A percentile compares a stretch with the other conserved stretches of the same genome.
phyloP scores from a whole-genome alignment of 1,284 basidiomycete genomes.

The Apiotrichum montevideense region DNA sequence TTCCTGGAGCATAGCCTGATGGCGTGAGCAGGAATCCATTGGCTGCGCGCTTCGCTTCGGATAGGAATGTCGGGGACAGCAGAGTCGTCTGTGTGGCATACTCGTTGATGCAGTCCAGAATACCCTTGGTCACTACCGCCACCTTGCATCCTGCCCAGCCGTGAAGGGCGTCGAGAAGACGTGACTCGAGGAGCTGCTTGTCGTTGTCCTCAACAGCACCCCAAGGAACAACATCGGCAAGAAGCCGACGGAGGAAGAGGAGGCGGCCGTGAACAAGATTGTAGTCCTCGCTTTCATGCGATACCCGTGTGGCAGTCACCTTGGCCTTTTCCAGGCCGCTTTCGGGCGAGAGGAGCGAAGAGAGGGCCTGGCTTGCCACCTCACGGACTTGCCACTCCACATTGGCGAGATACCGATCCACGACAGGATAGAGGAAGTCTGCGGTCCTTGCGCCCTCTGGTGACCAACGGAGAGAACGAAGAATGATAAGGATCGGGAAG shows the following conservation, averaged over 20 bases:
- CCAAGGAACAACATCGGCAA: conserved; percentile 30
- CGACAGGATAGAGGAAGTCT: conserved; percentile 16
- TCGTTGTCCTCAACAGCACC: conserved; percentile 1
- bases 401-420: conserved; percentile 26
- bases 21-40: conserved; percentile 6
- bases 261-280: conserved; percentile 37
- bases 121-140: conserved; percentile 12
- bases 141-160: conserved; percentile 1
- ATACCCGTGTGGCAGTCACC: conserved; percentile 6
- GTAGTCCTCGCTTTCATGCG: conserved; percentile 7
- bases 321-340: conserved; percentile 20
- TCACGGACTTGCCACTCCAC: conserved; percentile 39
- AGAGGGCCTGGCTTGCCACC: conserved; percentile 40
- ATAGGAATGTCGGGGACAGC: not conserved
- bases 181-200: conserved; percentile 10
- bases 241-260: conserved; percentile 25
- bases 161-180: conserved; percentile 6
- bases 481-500: conserved; percentile 42
- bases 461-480: conserved; percentile 38
- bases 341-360: conserved; percentile 29
- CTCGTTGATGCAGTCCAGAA: conserved; percentile 16
- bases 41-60: not conserved
- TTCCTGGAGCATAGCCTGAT: not conserved
- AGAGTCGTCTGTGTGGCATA: conserved; percentile 6
- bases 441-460: conserved; percentile 21